phyloP scores from a whole-genome alignment of 1,139 yeast species.

The Diutina siamensis region DNA sequence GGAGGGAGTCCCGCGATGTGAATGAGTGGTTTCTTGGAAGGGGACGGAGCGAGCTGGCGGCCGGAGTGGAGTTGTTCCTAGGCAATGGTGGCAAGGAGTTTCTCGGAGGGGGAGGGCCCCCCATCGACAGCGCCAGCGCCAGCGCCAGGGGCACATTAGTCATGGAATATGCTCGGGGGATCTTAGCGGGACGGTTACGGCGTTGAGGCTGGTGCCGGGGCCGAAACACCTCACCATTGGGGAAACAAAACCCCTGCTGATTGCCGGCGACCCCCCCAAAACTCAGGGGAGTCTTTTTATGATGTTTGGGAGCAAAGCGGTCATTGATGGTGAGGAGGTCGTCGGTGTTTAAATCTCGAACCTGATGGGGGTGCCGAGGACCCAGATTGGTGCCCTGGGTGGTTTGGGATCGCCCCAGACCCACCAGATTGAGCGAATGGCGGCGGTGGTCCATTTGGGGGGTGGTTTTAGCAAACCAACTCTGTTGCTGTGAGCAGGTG shows the following conservation, averaged over 20 bases:
- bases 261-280: not conserved
- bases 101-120: not conserved
- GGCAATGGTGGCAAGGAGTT: not conserved
- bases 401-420: not conserved
- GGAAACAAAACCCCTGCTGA: slow-evolving; percentile 25
- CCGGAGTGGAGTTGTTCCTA: not conserved
- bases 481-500: too few relatives aligned
- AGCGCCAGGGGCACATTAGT: not conserved
- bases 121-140: not conserved
- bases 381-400: not conserved
- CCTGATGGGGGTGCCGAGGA: not conserved
- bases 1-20: not conserved
- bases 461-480: too few relatives aligned
- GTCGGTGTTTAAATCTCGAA: slow-evolving; percentile 1
- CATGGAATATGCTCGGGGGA: slow-evolving; percentile 9
- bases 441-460: not conserved
- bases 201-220: slow-evolving; percentile 31
- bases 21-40: not conserved
- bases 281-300: not conserved
- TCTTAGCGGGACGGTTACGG: slow-evolving; percentile 27
- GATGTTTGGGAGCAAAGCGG: not conserved
- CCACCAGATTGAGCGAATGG: not conserved
- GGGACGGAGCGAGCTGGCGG: not conserved
- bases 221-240: slow-evolving; percentile 44
- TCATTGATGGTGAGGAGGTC: not conserved